phyloP scores from a whole-genome alignment of 2,329 filamentous ascomycete genomes.

The Neurospora sp. region DNA sequence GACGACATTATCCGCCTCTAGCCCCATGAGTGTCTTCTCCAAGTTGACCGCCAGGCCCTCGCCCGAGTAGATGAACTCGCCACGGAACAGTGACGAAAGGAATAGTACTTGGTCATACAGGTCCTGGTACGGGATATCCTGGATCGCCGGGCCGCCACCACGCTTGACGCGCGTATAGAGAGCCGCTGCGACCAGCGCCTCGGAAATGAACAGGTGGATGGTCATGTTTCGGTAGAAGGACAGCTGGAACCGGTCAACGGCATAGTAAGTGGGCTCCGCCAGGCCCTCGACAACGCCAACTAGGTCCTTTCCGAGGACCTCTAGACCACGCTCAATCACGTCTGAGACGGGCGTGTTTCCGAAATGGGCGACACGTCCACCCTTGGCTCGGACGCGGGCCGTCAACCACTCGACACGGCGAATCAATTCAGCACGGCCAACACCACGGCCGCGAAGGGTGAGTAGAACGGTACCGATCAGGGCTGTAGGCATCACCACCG shows the following conservation, averaged over 20 bases:
- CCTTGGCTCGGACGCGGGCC: constrained; percentile 69
- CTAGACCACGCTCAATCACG: constrained; percentile 81
- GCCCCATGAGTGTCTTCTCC: constrained; percentile 63
- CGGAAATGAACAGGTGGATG: constrained; percentile 92
- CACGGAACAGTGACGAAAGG: constrained; percentile 84
- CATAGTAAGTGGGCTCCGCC: constrained; percentile 86
- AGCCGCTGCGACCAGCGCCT: constrained; percentile 78
- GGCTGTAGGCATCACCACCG: constrained; percentile 96
- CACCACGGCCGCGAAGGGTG: constrained; percentile 81
- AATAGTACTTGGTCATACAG: constrained; percentile 76
- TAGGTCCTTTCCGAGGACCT: constrained; percentile 81
- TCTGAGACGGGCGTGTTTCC: constrained; percentile 66
- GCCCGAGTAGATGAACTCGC: constrained; percentile 92
- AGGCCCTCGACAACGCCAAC: constrained; percentile 72
- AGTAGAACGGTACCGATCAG: constrained; percentile 89
- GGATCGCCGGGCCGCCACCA: constrained; percentile 72
- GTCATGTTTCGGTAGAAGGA: constrained; percentile 99
- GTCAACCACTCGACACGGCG: constrained; percentile 87
- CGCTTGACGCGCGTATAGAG: constrained; percentile 88
- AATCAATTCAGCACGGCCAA: constrained; percentile 76
- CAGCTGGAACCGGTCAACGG: constrained; percentile 90
- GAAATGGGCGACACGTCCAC: constrained; percentile 89
- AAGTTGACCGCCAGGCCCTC: constrained; percentile 75
- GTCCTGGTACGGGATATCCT: constrained; percentile 66
- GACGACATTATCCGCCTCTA: constrained; percentile 73